Conservation (phyloP, 306 rosid genomes). For the Rosa rugosa region DNA sequence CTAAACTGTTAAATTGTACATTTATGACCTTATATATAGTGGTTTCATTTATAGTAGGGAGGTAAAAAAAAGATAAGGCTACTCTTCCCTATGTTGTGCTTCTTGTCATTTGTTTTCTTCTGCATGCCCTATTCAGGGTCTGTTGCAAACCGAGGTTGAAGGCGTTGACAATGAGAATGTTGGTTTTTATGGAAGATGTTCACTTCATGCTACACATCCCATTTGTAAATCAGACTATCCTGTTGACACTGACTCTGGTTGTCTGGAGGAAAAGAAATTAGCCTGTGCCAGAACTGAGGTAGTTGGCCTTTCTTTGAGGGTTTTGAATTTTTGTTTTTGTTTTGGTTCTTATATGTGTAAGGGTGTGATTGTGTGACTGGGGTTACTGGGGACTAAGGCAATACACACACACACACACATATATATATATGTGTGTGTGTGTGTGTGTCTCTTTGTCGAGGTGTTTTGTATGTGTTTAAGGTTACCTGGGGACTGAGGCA, state of each 20-base stretch:
- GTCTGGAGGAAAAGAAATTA: conserved; percentile 38
- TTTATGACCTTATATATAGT: not conserved
- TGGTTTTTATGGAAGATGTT: conserved; percentile 66
- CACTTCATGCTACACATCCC: conserved; percentile 49
- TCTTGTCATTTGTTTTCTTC: conserved; percentile 3
- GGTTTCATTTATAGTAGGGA: not conserved
- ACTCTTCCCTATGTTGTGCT: not conserved
- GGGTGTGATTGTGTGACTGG: not conserved
- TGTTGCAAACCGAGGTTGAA: conserved; percentile 65
- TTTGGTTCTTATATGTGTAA: not conserved
- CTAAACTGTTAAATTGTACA: not conserved
- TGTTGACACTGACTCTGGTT: conserved; percentile 27
- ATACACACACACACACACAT: no score
- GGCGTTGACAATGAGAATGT: conserved; percentile 51
- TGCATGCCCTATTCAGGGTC: conserved; percentile 39
- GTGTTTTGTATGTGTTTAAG: not conserved
- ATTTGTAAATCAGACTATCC: conserved; percentile 31
- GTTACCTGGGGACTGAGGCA: not conserved
- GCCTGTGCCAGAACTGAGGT: conserved; percentile 66
- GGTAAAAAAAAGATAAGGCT: not conserved
- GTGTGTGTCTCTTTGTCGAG: not conserved
- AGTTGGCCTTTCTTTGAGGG: conserved; percentile 9
- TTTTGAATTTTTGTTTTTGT: not conserved
- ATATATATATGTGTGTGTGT: no score
- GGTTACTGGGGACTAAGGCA: not conserved